Base-by-base conservation (phyloP, 108 stramenopile genomes). In the Conticribra weissflogii region DNA sequence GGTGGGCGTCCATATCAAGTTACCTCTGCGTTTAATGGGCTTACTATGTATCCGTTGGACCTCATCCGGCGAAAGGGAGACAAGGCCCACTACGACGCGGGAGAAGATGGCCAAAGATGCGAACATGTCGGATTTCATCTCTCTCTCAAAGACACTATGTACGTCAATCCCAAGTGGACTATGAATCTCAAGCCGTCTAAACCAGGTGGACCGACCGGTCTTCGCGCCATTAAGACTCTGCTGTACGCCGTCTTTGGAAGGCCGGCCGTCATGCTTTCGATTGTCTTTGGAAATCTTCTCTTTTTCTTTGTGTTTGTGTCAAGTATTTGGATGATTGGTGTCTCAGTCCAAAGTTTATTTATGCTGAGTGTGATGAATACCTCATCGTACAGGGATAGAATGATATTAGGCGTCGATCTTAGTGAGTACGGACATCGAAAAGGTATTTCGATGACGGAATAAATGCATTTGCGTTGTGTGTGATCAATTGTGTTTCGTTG, bases 121-220 rank as follows among this genome's bases (percentile, higher is more conserved):
- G 83, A 83, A 66, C 83, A 83, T 65, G 79, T 83, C 36, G 79
- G 83, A 0, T 83, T 83, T 69, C 74, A 83, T 54, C 48, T 76
- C 30, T 65, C 74, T 2, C 59, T 83, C 2, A 33, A 24, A 25
- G 67, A 67, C n/a, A 19, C 59, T 7, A 83, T 83, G 83, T 83
- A 76, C 59, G 78, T 83, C 47, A 76, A 75, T 19, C 83, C 83
- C 29, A 83, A 83, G 66, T 83, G 83, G 83, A 79, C 53, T 23
- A 76, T 81, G 79, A 58, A 83, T 34, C 49, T 83, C 17, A 76
- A 79, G 54, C 79, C 83, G 4, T 53, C 44, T 28, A 79, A 79
- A 52, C 83, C 83, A 1, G 83, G 83, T n/a, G 83, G 83, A 18
- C 83, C 83, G n/a, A 80, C 79, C 22, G 83, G 83, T 27, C 29